Evolutionary conservation across 78 protist species (phyloP).

Genomic region (Dictyostelium intermedium): DNA sequence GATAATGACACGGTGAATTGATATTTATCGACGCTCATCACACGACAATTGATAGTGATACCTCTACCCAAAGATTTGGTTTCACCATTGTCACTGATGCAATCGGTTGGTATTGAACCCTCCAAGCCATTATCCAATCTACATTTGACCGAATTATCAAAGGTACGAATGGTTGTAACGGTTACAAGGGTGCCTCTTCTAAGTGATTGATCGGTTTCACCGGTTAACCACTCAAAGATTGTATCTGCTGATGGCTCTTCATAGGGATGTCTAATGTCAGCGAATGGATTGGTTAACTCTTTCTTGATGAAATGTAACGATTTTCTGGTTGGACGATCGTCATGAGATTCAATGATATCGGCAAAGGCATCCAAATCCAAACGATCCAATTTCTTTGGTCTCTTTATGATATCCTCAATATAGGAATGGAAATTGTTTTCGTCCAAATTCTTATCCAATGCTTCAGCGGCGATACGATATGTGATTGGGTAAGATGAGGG

Average conservation of each 20-base stretch:
- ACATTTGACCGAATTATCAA: constrained; percentile 4
- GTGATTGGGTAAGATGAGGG: constrained; percentile 42
- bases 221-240: constrained; percentile 62
- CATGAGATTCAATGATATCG: constrained; percentile 12
- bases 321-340: constrained; percentile 28
- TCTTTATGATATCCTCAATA: constrained; percentile 25
- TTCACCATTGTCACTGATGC: constrained; percentile 21
- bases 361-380: constrained; percentile 73
- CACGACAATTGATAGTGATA: constrained; percentile 25
- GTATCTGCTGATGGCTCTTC: constrained; percentile 20
- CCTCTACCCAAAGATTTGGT: constrained; percentile 22
- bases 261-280: constrained; percentile 43
- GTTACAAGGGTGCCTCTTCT: constrained; percentile 55
- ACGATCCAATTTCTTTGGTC: constrained; percentile 51
- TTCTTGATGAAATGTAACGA: constrained; percentile 11
- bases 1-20: constrained; percentile 38
- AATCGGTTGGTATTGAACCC: constrained; percentile 33
- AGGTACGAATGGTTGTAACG: constrained; percentile 11
- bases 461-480: constrained; percentile 66
- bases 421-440: not conserved
- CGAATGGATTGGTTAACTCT: constrained; percentile 62
- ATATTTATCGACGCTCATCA: constrained; percentile 24
- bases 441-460: constrained; percentile 38
- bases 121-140: constrained; percentile 62
- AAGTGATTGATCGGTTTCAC: constrained; percentile 37